Evolutionary conservation across 305 asterid genomes (phyloP), one percentile per base, ranked within the genome.

Genomic region (Striga hermonthica): DNA sequence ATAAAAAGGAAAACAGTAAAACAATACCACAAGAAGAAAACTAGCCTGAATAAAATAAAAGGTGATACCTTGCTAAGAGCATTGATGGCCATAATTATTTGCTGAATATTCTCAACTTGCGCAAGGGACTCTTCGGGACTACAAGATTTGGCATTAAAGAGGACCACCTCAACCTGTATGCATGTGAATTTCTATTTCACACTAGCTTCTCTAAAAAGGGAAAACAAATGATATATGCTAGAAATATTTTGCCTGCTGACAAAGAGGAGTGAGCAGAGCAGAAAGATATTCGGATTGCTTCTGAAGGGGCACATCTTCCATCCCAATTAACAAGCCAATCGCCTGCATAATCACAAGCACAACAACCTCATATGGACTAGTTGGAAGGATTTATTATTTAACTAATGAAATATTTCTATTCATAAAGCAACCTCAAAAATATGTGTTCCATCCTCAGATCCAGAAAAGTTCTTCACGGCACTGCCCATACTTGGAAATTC

Each of bases 381-480:
- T 35, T 13, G 39, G 39, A 34, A 55, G 11, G 43, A 68, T 70
- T 47, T 60, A 52, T 61, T 58, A 45, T 50, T 16, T 35, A 36
- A 64, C 12, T 62, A 6, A 47, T 64, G 9, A 64, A 55, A 28
- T 34, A 56, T 16, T n/a, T 60, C 12, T 41, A 58, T 55, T 34
- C 45, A 15, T 11, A 61, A 60, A 54, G 38, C 63, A 62, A 90
- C 99, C 96, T 94, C 97, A 82, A 90, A 90, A 69, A 90, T 90
- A 76, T 90, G 93, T 79, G 91, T 90, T 62, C 95, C 96, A 71
- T 94, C 99, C 77, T 94, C 97, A 68, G 85, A 75, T 71, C 92
- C 85, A 7, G 83, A 76, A 69, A 74, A 70, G 49, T 77, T 87
- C 52, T 85, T 81, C 22, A 81, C 75, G 73, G 77, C 73, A 75